phyloP scores from a whole-genome alignment of 176 grass and related monocot species.

The Tillandsia fasciculata region DNA sequence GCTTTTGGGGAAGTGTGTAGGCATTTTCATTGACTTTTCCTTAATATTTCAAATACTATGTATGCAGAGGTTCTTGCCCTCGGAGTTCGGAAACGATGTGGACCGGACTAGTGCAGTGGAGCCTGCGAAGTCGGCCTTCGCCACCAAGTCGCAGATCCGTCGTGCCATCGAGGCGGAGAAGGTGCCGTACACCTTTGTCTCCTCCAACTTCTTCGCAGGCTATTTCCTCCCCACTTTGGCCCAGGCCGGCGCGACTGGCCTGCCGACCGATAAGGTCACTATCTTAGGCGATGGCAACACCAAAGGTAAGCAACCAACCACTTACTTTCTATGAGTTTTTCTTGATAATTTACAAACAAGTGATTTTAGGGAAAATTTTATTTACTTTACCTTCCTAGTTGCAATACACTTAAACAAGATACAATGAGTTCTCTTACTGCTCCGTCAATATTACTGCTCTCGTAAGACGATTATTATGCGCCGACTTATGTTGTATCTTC shows the following conservation, averaged over 20 bases:
- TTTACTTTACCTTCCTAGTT: too few relatives aligned
- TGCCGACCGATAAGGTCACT: slow-evolving; percentile 29
- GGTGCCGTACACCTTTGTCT: slow-evolving; percentile 34
- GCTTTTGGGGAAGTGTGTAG: too few relatives aligned
- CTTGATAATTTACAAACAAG: not conserved
- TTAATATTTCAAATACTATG: too few relatives aligned
- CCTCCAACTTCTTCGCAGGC: slow-evolving; percentile 29
- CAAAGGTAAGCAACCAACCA: slow-evolving; percentile 16
- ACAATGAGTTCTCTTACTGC: too few relatives aligned
- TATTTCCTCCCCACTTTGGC: slow-evolving; percentile 29
- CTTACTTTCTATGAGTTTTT: not conserved
- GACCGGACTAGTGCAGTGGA: slow-evolving; percentile 33
- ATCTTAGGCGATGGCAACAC: slow-evolving; percentile 38
- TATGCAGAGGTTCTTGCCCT: slow-evolving; percentile 48
- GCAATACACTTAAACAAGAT: too few relatives aligned
- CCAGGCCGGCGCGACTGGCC: not conserved
- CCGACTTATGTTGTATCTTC: not conserved
- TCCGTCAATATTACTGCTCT: too few relatives aligned
- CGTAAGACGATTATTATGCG: not conserved
- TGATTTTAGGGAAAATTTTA: too few relatives aligned
- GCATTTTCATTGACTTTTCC: too few relatives aligned
- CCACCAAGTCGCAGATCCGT: slow-evolving; percentile 30
- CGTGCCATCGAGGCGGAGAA: slow-evolving; percentile 42
- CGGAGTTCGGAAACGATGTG: slow-evolving; percentile 50
- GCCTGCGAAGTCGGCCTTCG: slow-evolving; percentile 27